Evolutionary conservation across 2,329 filamentous ascomycete species (phyloP), one percentile per base, ranked within the genome.

Genomic region (Fusarium nematophilum): DNA sequence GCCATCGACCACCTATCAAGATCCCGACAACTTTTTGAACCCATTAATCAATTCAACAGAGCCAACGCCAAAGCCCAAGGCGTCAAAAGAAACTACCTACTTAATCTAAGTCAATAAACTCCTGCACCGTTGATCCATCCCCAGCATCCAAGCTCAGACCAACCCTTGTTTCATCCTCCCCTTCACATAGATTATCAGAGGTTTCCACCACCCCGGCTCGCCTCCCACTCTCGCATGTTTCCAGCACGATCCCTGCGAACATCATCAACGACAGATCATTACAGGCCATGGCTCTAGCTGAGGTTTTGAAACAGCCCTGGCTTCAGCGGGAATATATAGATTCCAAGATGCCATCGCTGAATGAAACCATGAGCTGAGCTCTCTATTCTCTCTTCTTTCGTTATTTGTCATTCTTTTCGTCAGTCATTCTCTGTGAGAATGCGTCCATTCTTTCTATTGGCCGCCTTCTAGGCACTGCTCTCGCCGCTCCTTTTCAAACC

Each of bases 391-490:
- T 25, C 8, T 25, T 11, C 45, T 34, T 8, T 33, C 11, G 43
- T 43, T 18, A n/a, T 23, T 36, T 36, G 44, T 51, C 15, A 18
- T 14, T 54, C 52, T 51, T 31, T 38, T n/a, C n/a, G n/a, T n/a
- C n/a, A 46, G 45, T 54, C 37, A 46, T 53, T 52, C 59, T 57
- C 42, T 53, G 49, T 47, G 44, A 64, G 53, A 45, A 68, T 68
- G 66, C 64, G 66, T 66, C 59, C 66, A 34, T 59, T 68, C 3
- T 11, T 66, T 65, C 46, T 62, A 11, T 18, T 71, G 6, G 42
- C 62, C 15, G 49, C 59, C 48, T 40, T 2, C 11, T 71, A 0
- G 60, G 58, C 17, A 54, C 56, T 10, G 58, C 44, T 6, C 6
- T 59, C n/a, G 62, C 68, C 46, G 51, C 56, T 50, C 60, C 62